Conservation (phyloP, 2,329 filamentous ascomycete genomes). For the Scytalidium sp. region DNA sequence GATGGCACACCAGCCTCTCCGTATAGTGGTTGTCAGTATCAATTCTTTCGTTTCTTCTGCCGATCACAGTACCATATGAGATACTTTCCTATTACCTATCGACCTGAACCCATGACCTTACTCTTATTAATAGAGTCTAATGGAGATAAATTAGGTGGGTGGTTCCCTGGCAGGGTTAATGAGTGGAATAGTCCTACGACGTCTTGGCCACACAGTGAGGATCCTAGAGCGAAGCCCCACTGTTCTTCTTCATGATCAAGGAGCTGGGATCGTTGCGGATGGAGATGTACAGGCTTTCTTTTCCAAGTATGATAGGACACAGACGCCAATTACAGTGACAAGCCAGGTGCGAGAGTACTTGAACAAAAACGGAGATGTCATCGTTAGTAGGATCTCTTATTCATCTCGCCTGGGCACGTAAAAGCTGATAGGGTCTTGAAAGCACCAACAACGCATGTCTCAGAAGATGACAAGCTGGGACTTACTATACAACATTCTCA, state of each 20-base stretch:
- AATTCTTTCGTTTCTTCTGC: too few species aligned
- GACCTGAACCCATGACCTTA: too few species aligned
- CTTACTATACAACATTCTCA: conserved; percentile 12
- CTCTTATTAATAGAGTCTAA: too few species aligned
- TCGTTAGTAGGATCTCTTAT: neutral
- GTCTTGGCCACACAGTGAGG: conserved; percentile 14
- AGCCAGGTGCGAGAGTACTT: conserved; percentile 1
- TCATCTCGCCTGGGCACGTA: too few species aligned
- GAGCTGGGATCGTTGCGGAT: conserved; percentile 12
- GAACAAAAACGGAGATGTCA: conserved; percentile 4
- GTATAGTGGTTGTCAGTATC: too few species aligned
- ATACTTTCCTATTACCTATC: too few species aligned
- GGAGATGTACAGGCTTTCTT: conserved; percentile 10
- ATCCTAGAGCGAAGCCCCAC: conserved; percentile 13
- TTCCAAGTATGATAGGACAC: conserved; percentile 4
- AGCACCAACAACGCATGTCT: too few species aligned
- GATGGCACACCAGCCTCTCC: too few species aligned
- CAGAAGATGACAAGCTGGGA: conserved; percentile 15
- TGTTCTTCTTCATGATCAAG: conserved; percentile 5
- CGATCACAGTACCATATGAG: too few species aligned
- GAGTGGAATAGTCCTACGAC: conserved; percentile 11
- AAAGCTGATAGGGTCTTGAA: too few species aligned
- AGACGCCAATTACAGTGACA: neutral
- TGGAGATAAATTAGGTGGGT: too few species aligned
- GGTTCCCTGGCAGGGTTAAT: conserved; percentile 16